Base-by-base conservation (phyloP, 2,329 filamentous ascomycete species). In the Aotearoamyces nothofagi region DNA sequence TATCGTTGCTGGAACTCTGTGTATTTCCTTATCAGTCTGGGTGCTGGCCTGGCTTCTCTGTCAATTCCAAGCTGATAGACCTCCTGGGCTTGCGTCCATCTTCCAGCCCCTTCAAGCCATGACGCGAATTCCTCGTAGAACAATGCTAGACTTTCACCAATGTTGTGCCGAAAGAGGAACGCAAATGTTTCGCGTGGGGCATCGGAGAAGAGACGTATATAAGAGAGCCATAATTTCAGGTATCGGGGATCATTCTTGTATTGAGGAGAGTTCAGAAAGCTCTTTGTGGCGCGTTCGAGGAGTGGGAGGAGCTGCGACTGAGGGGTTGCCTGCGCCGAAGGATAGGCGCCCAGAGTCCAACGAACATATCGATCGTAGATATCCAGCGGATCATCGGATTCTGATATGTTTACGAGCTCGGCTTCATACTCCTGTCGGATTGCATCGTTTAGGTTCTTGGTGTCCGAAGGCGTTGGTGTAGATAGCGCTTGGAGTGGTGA, bases 71-170 rank as follows among this genome's bases (percentile, higher is more conserved):
- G 61, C 42, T 77, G 75, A 51, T 92, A 96, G 1, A 98, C 80
- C 52, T 98, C 90, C 43, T 93, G 84, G 1, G 90, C 87, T 52
- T 98, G 90, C 13, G 63, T 67, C 79, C 83, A 94, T 38, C 87
- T 66, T 9, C 74, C 79, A 5, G 76, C 79, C 19, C 71, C 64
- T 56, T 98, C 90, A 5, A 98, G 61, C 82, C 86, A 96, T 2
- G 73, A 78, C 1, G 90, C 86, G 49, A 92, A 98, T 47, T 96
- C 90, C 51, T 98, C 90, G 54, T 98, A 98, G 53, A 84, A 98
- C 3, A 96, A 60, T 2, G 90, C 90, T 3, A 98, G 66, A 1
- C 66, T 62, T 46, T 94, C 84, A 35, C 87, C 90, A 35, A 98
- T 82, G 37, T 66, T 67, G 49, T 98, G 84, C 28, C 86, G 78